Base-by-base conservation (phyloP, 2,329 filamentous ascomycete species). In the Penicillium rolfsii region DNA sequence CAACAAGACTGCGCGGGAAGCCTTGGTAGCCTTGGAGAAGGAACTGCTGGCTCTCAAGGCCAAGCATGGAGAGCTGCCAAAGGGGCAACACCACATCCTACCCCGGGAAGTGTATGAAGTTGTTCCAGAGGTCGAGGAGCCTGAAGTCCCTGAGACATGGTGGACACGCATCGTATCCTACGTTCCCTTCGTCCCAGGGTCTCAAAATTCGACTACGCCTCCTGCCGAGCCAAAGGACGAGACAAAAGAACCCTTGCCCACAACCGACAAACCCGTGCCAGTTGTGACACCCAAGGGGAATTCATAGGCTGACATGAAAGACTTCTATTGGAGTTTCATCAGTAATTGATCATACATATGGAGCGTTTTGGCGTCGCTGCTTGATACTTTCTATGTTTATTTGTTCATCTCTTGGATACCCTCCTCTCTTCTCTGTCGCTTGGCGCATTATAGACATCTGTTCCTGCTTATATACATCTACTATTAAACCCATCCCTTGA, bases 21-120 rank as follows among this genome's bases (percentile, higher is more conserved):
- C 79, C 11, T 65, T 82, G 43, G 71, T 79, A 8, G 74, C 77
- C 11, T 62, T 83, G 45, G 81, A 83, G 66, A 79, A 78, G 56
- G 81, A 83, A 66, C 62, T 82, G 22, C 59, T 82, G 9, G 70
- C 73, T 19, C 69, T 80, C 38, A 76, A 76, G 58, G 73, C 74
- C 11, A 77, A 78, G 64, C 71, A 75, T 46, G 74, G 71, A 59
- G 69, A 72, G 45, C 52, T 71, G 2, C 55, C 66, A 9, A 75
- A 76, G 52, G 53, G 67, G 0, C 59, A 68, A 0, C 58, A 68
- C 41, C 70, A 74, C 8, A 77, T 81, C 35, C 66, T 81, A 9
- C 76, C 79, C n/a, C 70, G 68, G 12, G 74, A 77, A 46, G 71
- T 80, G 1, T 79, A 76, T 70, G 75, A 79, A 55, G 64, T 71